Percentiles rank a stretch among this genome's conserved stretches.
phyloP scores from a whole-genome alignment of 1,284 basidiomycete species.

The Microbotryum lychnidis-dioicae region DNA sequence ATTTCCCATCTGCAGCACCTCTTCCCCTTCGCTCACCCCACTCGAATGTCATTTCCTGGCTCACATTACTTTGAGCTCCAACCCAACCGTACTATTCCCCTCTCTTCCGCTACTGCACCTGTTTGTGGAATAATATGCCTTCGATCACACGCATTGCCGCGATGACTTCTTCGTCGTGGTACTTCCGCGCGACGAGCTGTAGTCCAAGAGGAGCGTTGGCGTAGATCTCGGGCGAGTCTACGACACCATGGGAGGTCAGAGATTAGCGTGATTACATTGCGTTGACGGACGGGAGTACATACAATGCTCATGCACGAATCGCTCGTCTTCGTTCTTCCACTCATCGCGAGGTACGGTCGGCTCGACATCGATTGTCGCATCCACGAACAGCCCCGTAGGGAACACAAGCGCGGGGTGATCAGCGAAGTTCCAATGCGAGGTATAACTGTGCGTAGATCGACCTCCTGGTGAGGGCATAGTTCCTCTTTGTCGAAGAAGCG shows the following conservation, averaged over 20 bases:
- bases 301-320: conserved; percentile 32
- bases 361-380: conserved; percentile 45
- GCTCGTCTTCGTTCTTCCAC: conserved; percentile 32
- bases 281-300: conserved; percentile 2
- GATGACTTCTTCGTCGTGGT: conserved; percentile 27
- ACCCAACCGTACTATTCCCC: too few species aligned
- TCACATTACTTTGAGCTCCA: too few species aligned
- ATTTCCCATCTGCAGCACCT: too few species aligned
- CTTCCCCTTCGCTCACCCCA: too few species aligned
- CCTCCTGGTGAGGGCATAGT: neutral
- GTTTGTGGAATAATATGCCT: neutral
- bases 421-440: conserved; percentile 57
- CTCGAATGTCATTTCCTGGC: too few species aligned
- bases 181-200: conserved; percentile 26
- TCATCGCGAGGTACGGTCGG: neutral
- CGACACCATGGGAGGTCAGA: neutral
- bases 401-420: conserved; percentile 61
- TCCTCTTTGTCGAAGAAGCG: neutral
- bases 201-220: conserved; percentile 30
- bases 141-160: conserved; percentile 17
- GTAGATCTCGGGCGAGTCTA: conserved; percentile 24
- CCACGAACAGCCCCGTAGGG: conserved; percentile 54
- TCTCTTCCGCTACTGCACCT: too few species aligned
- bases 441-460: conserved; percentile 44
- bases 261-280: neutral